Percentiles rank a stretch among this genome's conserved stretches.
Conservation (phyloP, 2,329 filamentous ascomycete species). For the Ophioceras dolichostomum region DNA sequence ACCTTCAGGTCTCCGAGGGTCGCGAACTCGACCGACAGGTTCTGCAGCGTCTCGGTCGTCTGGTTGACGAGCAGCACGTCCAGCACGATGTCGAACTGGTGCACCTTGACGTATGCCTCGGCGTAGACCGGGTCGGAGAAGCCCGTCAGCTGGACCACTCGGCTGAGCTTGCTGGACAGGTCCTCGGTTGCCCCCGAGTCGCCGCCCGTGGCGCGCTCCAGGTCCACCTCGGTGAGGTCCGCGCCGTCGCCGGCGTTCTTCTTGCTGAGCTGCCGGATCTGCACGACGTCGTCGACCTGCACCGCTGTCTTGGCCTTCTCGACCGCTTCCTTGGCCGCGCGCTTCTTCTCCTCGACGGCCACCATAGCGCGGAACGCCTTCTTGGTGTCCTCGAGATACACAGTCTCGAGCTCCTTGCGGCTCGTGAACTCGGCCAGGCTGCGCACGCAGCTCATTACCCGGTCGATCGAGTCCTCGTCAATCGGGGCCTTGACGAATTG, state of each 20-base stretch:
- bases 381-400: slow-evolving; percentile 88
- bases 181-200: slow-evolving; percentile 70
- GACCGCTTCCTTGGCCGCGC: slow-evolving; percentile 82
- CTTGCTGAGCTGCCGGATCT: slow-evolving; percentile 85
- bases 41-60: slow-evolving; percentile 91
- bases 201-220: slow-evolving; percentile 89
- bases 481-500: slow-evolving; percentile 96
- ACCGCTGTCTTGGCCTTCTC: slow-evolving; percentile 90
- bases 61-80: slow-evolving; percentile 97
- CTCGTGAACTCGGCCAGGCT: slow-evolving; percentile 82
- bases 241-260: slow-evolving; percentile 73
- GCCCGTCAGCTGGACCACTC: slow-evolving; percentile 92
- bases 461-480: slow-evolving; percentile 95
- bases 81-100: slow-evolving; percentile 96
- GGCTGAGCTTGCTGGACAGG: slow-evolving; percentile 83
- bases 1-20: slow-evolving; percentile 96
- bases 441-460: slow-evolving; percentile 94
- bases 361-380: slow-evolving; percentile 97
- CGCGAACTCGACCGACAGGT: slow-evolving; percentile 96
- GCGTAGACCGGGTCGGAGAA: slow-evolving; percentile 98
- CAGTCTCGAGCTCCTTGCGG: slow-evolving; percentile 80
- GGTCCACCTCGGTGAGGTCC: slow-evolving; percentile 78
- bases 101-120: slow-evolving; percentile 97
- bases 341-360: slow-evolving; percentile 93
- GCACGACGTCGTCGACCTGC: slow-evolving; percentile 89